A percentile compares a stretch with the other conserved stretches of the same genome.
These are phyloP conservation scores for Solanum arcanum DNA, from an alignment of 257 asterid genomes.

Conservation along the genomic window DNA sequence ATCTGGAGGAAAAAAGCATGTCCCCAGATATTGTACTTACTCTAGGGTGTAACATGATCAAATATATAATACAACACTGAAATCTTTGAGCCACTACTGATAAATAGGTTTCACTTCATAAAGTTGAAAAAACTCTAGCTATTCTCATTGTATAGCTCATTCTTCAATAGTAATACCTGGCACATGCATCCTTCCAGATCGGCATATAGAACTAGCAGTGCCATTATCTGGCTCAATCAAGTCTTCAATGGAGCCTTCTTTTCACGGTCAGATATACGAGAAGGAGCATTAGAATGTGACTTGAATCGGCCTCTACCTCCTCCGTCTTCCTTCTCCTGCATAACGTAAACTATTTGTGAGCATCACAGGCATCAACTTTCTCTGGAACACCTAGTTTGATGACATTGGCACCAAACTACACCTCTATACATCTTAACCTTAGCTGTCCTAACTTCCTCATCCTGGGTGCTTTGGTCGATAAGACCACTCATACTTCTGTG, in stretches of 20 bases:
- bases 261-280: slow-evolving; percentile 83
- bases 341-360: not conserved
- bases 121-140: not conserved
- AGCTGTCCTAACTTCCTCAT: not conserved
- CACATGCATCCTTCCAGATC: not conserved
- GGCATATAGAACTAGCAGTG: not conserved
- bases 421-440: not conserved
- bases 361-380: not conserved
- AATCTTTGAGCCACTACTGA: not conserved
- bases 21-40: not conserved
- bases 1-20: not conserved
- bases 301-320: slow-evolving; percentile 94
- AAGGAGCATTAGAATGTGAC: slow-evolving; percentile 77
- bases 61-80: not conserved
- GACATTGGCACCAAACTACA: not conserved
- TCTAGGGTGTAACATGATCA: not conserved
- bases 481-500: not conserved
- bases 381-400: not conserved
- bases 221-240: slow-evolving; percentile 3
- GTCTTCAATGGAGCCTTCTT: slow-evolving; percentile 94
- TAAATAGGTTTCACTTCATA: not conserved
- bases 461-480: not conserved
- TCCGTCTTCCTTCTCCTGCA: slow-evolving; percentile 65
- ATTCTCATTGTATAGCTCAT: not conserved
- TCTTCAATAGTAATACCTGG: not conserved